These are phyloP conservation scores for Neoarthrinium moseri DNA, from an alignment of 2,329 filamentous ascomycete genomes.

Conservation along the genomic window DNA sequence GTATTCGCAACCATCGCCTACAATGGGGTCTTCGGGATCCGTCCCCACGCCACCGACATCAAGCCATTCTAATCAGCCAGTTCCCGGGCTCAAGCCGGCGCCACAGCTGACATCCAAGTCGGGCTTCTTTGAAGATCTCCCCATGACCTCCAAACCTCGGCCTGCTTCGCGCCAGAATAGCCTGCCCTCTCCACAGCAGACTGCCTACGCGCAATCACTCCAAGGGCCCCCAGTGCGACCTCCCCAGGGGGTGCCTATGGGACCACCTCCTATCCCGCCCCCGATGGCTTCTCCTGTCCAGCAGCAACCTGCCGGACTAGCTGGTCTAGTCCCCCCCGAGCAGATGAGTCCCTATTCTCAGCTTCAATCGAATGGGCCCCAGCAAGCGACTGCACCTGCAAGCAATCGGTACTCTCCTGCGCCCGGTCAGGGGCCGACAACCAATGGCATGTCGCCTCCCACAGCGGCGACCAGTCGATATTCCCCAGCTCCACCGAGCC, in stretches of 20 bases:
- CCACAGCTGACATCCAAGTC: slow-evolving; percentile 38
- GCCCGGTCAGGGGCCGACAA: slow-evolving; percentile 37
- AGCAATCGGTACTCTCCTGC: slow-evolving; percentile 62
- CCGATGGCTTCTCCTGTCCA: slow-evolving; percentile 14
- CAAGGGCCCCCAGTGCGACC: slow-evolving; percentile 29
- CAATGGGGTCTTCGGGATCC: slow-evolving; percentile 20
- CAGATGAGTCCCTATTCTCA: slow-evolving; percentile 53
- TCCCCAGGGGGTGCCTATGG: slow-evolving; percentile 29
- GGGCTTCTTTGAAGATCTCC: slow-evolving; percentile 78
- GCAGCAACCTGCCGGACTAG: slow-evolving; percentile 20
- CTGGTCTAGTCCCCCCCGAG: slow-evolving; percentile 52
- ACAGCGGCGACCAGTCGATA: slow-evolving; percentile 49
- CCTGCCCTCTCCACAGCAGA: slow-evolving; percentile 41
- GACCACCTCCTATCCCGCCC: slow-evolving; percentile 20
- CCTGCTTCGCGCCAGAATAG: slow-evolving; percentile 55
- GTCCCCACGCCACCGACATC: slow-evolving; percentile 34
- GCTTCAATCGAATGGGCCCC: slow-evolving; percentile 36
- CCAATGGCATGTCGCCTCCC: slow-evolving; percentile 35
- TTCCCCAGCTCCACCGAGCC: slow-evolving; percentile 46
- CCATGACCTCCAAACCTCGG: slow-evolving; percentile 60
- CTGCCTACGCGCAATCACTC: slow-evolving; percentile 33
- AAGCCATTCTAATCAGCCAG: slow-evolving; percentile 32
- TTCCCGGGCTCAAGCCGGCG: slow-evolving; percentile 31
- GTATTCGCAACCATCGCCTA: slow-evolving; percentile 28
- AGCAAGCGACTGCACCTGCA: slow-evolving; percentile 26